Evolutionary conservation across 768 basidiomycete genomes (phyloP), one percentile per base, ranked within the genome.

Genomic region (Tylopilus rubrobrunneus): DNA sequence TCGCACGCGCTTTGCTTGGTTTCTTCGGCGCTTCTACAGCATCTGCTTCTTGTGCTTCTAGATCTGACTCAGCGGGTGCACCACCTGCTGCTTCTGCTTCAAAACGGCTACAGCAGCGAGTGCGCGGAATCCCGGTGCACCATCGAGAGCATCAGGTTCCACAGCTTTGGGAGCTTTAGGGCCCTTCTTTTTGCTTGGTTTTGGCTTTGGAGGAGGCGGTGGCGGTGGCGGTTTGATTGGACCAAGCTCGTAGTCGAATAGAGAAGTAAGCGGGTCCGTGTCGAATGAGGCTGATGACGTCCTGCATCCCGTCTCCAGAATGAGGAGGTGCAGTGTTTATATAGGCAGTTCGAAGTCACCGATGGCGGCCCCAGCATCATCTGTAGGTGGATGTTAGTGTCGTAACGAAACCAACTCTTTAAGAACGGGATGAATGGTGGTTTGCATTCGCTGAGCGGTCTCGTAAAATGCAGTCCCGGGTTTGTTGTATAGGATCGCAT

Each of bases 401-500:
- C 63, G 48, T 4, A 65, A 52, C 2, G 66, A 48, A 8, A 44
- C 31, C 44, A 72, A 48, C 9, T 70, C 69, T 39, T 62, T 55
- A 28, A 72, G 64, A 46, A 81, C 66, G 1, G 75, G 72, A 21
- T 66, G 65, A 34, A 74, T 64, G 36, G 64, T 66, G 3, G 66
- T 71, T 62, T 82, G 79, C 56, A 97, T 83, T 39, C 82, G 74
- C 17, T 76, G 68, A 0, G 96, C 94, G 6, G 79, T 71, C 62
- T 83, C 86, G 72, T 90, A 81, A 65, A 85, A 85, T 0, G 77
- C 58, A 0, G 87, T 84, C n/a, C 84, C 86, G 0, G 81, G 71
- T 57, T 83, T 81, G 68, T 99, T 98, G 70, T 98, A 99, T 7
- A 82, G 67, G 42, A 90, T 79, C 2, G 95, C 95, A 61, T 98